A percentile compares a stretch with the other conserved stretches of the same genome.
Conservation (phyloP, 768 basidiomycete species). For the Lactarius vividus region DNA sequence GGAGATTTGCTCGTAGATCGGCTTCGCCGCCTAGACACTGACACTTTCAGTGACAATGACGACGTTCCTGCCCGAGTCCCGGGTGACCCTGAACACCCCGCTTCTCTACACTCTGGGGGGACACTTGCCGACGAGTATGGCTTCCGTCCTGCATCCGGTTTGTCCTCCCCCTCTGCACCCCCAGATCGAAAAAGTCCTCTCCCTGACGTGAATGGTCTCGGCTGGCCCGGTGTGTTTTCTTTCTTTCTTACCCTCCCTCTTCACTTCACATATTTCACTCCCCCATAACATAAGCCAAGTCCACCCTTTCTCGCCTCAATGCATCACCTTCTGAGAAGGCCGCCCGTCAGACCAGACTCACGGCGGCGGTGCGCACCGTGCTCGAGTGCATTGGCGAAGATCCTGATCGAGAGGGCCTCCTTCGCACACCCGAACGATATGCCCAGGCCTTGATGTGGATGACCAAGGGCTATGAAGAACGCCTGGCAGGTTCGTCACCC, state of each 20-base stretch:
- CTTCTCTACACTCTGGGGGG: not conserved
- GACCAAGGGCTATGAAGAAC: constrained; percentile 98
- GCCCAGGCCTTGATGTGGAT: constrained; percentile 98
- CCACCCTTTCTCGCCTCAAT: constrained; percentile 79
- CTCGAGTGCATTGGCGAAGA: constrained; percentile 99
- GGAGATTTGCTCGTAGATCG: constrained; percentile 21
- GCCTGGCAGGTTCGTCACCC: constrained; percentile 63
- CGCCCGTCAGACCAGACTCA: constrained; percentile 72
- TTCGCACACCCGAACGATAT: constrained; percentile 91
- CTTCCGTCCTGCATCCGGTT: constrained; percentile 68
- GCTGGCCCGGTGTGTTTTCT: constrained; percentile 77
- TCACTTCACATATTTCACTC: constrained; percentile 25
- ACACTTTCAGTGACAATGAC: not conserved
- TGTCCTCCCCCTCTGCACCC: constrained; percentile 52
- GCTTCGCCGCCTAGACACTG: constrained; percentile 15
- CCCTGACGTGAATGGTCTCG: constrained; percentile 69
- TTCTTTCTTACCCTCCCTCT: constrained; percentile 18
- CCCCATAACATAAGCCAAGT: constrained; percentile 61
- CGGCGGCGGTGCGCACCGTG: constrained; percentile 82
- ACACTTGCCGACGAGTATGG: constrained; percentile 71
- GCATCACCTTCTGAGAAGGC: constrained; percentile 71
- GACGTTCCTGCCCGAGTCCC: constrained; percentile 2
- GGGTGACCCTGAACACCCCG: not conserved
- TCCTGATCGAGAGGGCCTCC: constrained; percentile 89
- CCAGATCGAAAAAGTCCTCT: constrained; percentile 37